phyloP scores from a whole-genome alignment of 306 rosid species.

The Senna siamea region DNA sequence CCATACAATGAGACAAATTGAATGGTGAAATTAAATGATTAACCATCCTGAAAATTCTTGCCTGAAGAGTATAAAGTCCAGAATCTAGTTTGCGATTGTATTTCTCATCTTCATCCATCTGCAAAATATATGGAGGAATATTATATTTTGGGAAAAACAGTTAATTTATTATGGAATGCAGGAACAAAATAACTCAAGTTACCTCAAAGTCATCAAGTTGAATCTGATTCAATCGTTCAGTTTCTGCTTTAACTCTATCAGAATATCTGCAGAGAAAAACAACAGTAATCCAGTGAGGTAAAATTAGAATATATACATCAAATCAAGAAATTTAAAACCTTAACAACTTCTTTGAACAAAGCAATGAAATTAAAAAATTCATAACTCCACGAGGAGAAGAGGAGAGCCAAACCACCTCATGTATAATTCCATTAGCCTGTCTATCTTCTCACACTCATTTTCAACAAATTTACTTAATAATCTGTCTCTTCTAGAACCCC shows the following conservation, averaged over 20 bases:
- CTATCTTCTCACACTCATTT: conserved; percentile 94
- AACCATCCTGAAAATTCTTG: conserved; percentile 36
- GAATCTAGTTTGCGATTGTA: conserved; percentile 91
- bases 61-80: conserved; percentile 98
- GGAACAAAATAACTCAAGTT: conserved; percentile 22
- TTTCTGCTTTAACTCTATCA: conserved; percentile 81
- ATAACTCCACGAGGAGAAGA: conserved; percentile 25
- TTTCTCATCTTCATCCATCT: conserved; percentile 96
- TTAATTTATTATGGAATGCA: conserved; percentile 16
- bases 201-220: conserved; percentile 94
- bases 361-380: conserved; percentile 12
- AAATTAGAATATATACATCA: background rate
- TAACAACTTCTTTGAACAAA: conserved; percentile 22
- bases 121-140: conserved; percentile 36
- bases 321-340: conserved; percentile 1
- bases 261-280: conserved; percentile 64
- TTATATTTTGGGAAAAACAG: background rate
- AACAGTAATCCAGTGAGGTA: conserved; percentile 6
- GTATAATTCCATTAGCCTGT: conserved; percentile 92
- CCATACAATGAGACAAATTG: background rate
- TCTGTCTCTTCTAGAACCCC: conserved; percentile 96
- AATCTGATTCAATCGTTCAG: conserved; percentile 64
- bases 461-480: conserved; percentile 89
- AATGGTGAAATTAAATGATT: background rate
- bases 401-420: conserved; percentile 62